Conservation (phyloP, 192 early-diverging fungal species). For the Rhizophagus prolifer region DNA sequence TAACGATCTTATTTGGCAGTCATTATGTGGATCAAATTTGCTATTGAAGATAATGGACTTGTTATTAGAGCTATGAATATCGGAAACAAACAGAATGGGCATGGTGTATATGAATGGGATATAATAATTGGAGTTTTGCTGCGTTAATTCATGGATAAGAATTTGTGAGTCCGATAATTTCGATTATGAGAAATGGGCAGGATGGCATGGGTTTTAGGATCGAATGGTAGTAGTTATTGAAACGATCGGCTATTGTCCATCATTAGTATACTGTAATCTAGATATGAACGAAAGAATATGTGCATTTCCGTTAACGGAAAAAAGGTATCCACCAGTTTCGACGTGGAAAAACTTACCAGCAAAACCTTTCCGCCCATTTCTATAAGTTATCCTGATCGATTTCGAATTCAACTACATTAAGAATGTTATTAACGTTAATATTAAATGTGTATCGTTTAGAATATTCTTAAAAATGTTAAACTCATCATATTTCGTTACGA, state of each 20-base stretch:
- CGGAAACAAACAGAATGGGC: background rate
- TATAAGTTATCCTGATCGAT: background rate
- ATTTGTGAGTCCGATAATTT: background rate
- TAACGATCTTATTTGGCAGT: background rate
- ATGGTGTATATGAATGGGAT: conserved; percentile 14
- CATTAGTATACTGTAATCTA: conserved; percentile 16
- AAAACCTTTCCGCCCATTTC: conserved; percentile 9
- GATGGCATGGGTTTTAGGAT: background rate
- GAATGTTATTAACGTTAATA: too few species aligned
- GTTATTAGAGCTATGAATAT: too few species aligned
- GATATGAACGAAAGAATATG: conserved; percentile 22
- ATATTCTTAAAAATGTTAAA: too few species aligned
- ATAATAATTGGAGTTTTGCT: background rate
- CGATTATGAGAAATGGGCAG: background rate
- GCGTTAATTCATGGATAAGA: background rate
- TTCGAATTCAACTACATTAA: background rate
- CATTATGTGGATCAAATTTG: background rate
- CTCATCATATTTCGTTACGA: too few species aligned
- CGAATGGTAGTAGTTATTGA: background rate
- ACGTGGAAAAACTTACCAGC: conserved; percentile 8
- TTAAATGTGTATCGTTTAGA: too few species aligned
- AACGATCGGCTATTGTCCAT: background rate
- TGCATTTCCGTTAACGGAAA: conserved; percentile 11
- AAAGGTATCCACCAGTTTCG: background rate
- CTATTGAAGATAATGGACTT: background rate